Percentiles rank a stretch among this genome's conserved stretches.
phyloP scores from a whole-genome alignment of 2,329 filamentous ascomycete species.

The Xylaria sp. region DNA sequence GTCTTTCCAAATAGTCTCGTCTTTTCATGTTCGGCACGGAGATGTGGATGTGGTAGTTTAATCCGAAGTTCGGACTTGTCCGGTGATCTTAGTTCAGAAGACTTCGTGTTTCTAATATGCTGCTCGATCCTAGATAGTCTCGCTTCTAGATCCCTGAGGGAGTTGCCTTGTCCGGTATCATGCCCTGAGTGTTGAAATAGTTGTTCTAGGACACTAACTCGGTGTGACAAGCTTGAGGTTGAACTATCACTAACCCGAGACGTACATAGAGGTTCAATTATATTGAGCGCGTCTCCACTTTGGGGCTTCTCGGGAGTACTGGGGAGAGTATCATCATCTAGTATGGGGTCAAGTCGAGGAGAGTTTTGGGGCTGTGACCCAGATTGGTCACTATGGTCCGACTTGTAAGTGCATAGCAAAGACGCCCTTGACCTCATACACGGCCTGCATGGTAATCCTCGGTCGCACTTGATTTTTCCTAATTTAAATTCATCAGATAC shows the following conservation, averaged over 20 bases:
- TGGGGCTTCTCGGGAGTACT: constrained; percentile 3
- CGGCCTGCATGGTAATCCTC: constrained; percentile 36
- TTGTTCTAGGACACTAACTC: constrained; percentile 17
- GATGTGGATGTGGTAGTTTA: constrained; percentile 36
- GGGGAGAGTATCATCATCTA: neutral
- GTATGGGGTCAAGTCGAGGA: neutral
- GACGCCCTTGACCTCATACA: constrained; percentile 36
- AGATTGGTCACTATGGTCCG: constrained; percentile 1
- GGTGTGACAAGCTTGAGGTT: constrained; percentile 18
- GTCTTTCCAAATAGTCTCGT: constrained; percentile 40
- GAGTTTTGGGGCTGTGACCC: constrained; percentile 3
- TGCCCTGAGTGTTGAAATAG: neutral
- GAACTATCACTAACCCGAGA: neutral
- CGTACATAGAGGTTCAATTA: neutral
- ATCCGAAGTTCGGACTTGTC: constrained; percentile 27
- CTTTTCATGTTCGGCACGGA: constrained; percentile 38
- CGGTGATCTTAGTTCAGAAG: neutral
- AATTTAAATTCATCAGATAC: neutral
- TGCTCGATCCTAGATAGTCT: constrained; percentile 34
- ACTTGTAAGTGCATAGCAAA: constrained; percentile 35
- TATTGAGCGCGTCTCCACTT: neutral
- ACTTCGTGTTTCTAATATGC: constrained; percentile 10
- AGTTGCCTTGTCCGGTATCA: neutral
- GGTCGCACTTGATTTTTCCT: constrained; percentile 39
- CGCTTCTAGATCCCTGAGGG: constrained; percentile 27